Evolutionary conservation across 2,329 filamentous ascomycete species (phyloP).

Genomic region (Tolypocladium ovalisporum): DNA sequence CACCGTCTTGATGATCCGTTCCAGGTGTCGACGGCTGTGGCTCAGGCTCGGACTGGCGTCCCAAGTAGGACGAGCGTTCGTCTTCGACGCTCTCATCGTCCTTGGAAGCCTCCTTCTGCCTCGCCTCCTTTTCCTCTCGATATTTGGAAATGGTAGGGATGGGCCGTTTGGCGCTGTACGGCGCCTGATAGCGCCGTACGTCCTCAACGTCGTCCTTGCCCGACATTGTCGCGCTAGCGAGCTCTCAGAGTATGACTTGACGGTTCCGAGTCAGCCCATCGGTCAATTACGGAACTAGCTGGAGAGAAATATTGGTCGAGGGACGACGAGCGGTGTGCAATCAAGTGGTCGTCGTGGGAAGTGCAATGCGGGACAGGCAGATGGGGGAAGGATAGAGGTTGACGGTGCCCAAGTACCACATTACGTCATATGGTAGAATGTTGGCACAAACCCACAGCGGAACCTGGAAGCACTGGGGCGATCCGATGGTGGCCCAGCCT

Average conservation of each 20-base stretch:
- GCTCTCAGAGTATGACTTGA: no score
- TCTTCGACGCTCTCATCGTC: conserved; percentile 13
- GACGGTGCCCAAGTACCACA: no score
- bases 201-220: conserved; percentile 26
- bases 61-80: background rate
- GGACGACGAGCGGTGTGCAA: background rate
- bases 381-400: background rate
- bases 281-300: background rate
- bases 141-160: conserved; percentile 40
- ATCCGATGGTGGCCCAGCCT: background rate
- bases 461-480: background rate
- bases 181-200: conserved; percentile 23
- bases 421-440: background rate
- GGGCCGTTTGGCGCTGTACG: conserved; percentile 30
- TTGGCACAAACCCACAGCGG: background rate
- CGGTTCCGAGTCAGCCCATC: background rate
- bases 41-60: background rate
- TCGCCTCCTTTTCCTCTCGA: conserved; percentile 31
- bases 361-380: background rate
- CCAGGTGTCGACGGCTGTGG: background rate
- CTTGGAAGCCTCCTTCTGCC: conserved; percentile 27
- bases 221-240: conserved; percentile 16
- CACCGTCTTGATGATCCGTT: conserved; percentile 4
- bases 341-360: background rate
- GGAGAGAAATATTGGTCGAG: background rate